Base-by-base conservation (phyloP, 805 yeast species). In the Scheffersomyces coipomensis region DNA sequence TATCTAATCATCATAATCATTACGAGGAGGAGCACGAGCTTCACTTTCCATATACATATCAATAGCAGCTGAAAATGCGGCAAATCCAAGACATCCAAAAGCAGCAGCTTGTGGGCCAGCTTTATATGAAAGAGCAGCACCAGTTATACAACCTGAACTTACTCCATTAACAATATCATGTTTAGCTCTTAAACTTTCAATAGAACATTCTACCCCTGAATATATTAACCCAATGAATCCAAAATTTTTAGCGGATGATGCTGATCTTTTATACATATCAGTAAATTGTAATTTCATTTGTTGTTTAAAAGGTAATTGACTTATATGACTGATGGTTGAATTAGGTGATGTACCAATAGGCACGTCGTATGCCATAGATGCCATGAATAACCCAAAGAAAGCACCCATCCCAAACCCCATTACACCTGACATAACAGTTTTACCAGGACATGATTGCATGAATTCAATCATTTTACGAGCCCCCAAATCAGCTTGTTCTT, bases 51-150 rank as follows among this genome's bases (percentile, higher is more conserved):
- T 75, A 53, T 90, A 90, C 48, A 85, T 59, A 58, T 90, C 97
- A 43, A 90, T 79, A 5, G 95, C 96, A 3, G 88, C 82, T 40
- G 95, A 84, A 61, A 93, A 93, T 6, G 93, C 96, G 2, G 98
- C 97, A 68, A 93, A 93, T 7, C 97, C 99, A 19, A 95, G 97
- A 72, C 98, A 93, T 1, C 99, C 99, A 42, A 90, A 60, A 19
- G 81, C 52, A 0, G 96, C 93, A 21, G 96, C 95, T 52, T 83
- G 89, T 1, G 99, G 99, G 1, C 99, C 99, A 34, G 93, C 80
- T 57, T 85, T 88, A 50, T 86, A 76, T 2, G 97, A 95, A 37
- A 93, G 74, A 0, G 96, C 97, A 24, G 96, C 99, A 32, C 99
- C 99, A 1, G 99, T 93, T 26, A 91, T 71, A 65, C 97, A 93